phyloP scores from a whole-genome alignment of 768 basidiomycete genomes.

The Rhizopogon rudus region DNA sequence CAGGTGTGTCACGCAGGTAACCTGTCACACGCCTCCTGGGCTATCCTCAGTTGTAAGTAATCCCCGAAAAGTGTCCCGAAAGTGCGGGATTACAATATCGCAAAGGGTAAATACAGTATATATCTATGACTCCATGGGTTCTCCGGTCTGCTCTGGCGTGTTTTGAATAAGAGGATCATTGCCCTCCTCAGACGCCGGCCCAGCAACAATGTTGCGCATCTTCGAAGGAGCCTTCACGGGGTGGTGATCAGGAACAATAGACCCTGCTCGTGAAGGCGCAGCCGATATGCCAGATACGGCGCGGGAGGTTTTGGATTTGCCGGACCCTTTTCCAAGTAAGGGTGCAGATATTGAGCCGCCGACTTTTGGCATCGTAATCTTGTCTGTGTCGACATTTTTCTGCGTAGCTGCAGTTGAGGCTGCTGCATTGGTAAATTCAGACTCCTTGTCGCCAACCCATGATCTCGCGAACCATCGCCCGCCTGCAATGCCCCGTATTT shows the following conservation, averaged over 20 bases:
- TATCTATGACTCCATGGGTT: constrained; percentile 16
- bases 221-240: constrained; percentile 53
- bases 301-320: constrained; percentile 35
- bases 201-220: constrained; percentile 58
- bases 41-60: constrained; percentile 15
- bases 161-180: constrained; percentile 35
- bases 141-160: constrained; percentile 12
- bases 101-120: constrained; percentile 2
- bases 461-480: constrained; percentile 75
- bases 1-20: not conserved
- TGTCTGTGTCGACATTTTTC: constrained; percentile 24
- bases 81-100: not conserved
- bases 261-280: constrained; percentile 55
- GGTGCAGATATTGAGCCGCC: constrained; percentile 45
- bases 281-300: constrained; percentile 40
- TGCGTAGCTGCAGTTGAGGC: constrained; percentile 24
- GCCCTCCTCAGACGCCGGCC: constrained; percentile 46
- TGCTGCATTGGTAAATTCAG: constrained; percentile 46
- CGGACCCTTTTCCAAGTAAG: constrained; percentile 31
- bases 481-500: constrained; percentile 78
- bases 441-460: constrained; percentile 87
- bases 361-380: constrained; percentile 29
- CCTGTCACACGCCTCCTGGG: constrained; percentile 22
- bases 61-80: constrained; percentile 8
- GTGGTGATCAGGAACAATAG: constrained; percentile 42